Evolutionary conservation across 1,139 yeast genomes (phyloP), one percentile per base, ranked within the genome.

Genomic region (Kodamaea plutei): DNA sequence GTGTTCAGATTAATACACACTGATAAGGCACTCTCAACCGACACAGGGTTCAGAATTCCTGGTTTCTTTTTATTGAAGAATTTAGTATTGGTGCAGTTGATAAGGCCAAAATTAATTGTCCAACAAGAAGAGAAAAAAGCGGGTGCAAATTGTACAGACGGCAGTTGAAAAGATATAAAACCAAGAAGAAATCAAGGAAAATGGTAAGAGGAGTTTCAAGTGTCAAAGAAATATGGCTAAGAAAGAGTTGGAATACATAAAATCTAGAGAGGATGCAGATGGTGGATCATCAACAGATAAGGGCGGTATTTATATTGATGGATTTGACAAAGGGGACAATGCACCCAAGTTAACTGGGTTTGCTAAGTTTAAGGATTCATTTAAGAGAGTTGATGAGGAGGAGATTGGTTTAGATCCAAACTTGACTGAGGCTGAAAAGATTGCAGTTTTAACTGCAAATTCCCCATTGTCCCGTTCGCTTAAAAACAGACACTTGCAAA

Each of bases 391-490:
- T 31, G 75, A 75, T 31, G 64, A 61, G 28, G 51, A 41, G 4
- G 71, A 62, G 8, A 49, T 65, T 43, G 84, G 79, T n/a, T 43
- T 80, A 25, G 91, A 82, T 51, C 84, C 84, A 23, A 71, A 70
- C 49, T 58, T 83, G 44, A 57, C 80, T 2, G 85, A 76, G 29
- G 74, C 75, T 20, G 93, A 85, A 58, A 78, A 70, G 50, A 74
- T 82, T 29, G 84, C 84, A 32, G 56, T 76, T 20, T 61, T 70
- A 40, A 76, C 88, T 18, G 83, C 89, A 14, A 71, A 73, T 48
- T 68, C 89, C 15, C 94, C 94, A 2, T 69, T 84, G 39, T 64
- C 76, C 30, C 68, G 85, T 51, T 66, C 73, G 25, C 67, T 84
- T 35, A 78, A 79, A 43, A 65, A 60, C 26, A 68, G 84, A 60